phyloP scores from a whole-genome alignment of 2,329 filamentous ascomycete species.

The Nemania sp. region DNA sequence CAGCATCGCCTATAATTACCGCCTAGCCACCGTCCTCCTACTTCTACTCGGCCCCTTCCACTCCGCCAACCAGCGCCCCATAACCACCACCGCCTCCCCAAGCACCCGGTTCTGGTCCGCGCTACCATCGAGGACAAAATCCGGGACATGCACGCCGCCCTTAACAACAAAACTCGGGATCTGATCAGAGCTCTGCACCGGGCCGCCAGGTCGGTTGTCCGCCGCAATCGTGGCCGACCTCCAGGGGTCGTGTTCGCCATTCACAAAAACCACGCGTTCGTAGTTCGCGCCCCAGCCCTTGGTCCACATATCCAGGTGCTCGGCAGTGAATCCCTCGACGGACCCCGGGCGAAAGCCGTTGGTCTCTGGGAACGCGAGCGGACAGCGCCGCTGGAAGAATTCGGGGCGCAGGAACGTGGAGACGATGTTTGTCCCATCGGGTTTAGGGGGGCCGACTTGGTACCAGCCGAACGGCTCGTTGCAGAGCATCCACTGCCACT shows the following conservation, averaged over 20 bases:
- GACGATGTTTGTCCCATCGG: constrained; percentile 27
- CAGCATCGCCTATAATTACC: no score
- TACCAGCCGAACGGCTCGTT: constrained; percentile 45
- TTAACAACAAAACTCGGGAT: constrained; percentile 23
- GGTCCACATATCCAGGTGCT: constrained; percentile 29
- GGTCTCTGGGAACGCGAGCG: constrained; percentile 46
- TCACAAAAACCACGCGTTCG: constrained; percentile 36
- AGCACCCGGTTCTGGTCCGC: constrained; percentile 13
- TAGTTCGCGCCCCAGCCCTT: constrained; percentile 36
- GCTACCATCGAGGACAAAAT: constrained; percentile 15
- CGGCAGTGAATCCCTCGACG: constrained; percentile 21
- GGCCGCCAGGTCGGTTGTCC: constrained; percentile 24
- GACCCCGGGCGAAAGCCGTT: constrained; percentile 25
- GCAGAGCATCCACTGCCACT: constrained; percentile 52
- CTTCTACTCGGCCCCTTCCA: constrained; percentile 15
- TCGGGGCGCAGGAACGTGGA: constrained; percentile 22
- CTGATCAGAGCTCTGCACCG: constrained; percentile 15
- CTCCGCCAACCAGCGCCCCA: constrained; percentile 24
- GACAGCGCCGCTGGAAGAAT: constrained; percentile 43
- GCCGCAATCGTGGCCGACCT: constrained; percentile 20
- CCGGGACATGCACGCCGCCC: constrained; percentile 24
- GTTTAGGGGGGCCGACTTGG: constrained; percentile 42
- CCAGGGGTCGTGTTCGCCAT: constrained; percentile 40
- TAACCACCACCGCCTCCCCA: constrained; percentile 21
- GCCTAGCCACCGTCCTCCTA: background rate